Evolutionary conservation across 179 eudicot genomes (phyloP), one percentile per base, ranked within the genome.

Genomic region (Heliamphora pulchella): DNA sequence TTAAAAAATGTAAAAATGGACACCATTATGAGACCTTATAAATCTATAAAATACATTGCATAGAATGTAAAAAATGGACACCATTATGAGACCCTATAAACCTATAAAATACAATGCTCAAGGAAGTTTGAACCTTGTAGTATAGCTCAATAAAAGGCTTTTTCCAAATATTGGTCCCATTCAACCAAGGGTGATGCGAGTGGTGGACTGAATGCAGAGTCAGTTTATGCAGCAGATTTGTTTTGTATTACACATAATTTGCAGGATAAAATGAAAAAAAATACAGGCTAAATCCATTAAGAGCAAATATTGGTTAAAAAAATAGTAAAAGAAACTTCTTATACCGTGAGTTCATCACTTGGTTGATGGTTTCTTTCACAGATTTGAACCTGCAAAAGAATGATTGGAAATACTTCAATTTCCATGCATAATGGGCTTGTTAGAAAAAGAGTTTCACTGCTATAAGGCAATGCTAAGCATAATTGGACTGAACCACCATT

Each of bases 291-390:
- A 31, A 48, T 77, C 13, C 18, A 20, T 2, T 3, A 63, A 76
- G 20, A 63, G 47, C 13, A 48, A 77, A 63, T 13, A 74, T 41
- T 14, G 70, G 58, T 1, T 0, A 18, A 9, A 44, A 75, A 14
- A n/a, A 48, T 22, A 2, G n/a, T 3, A 5, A 41, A n/a, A 76
- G 15, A 8, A 39, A 74, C 51, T 69, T 43, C 48, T 13, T 13
- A 43, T 91, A 95, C 99, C 90, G 89, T 96, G 78, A 91, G 85
- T 81, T 90, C 94, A 69, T 94, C 92, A 84, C 89, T 91, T 57
- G 98, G 99, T 80, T 92, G 97, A 87, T 92, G 88, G 82, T 91
- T 94, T 83, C 98, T 91, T 86, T 95, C 97, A 83, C 95, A 95
- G 57, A 93, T 83, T 86, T 92, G 98, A 84, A 93, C 98, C 98